A percentile compares a stretch with the other conserved stretches of the same genome.
Evolutionary conservation across 306 rosid species (phyloP).

Genomic region (Acacia melanoxylon): DNA sequence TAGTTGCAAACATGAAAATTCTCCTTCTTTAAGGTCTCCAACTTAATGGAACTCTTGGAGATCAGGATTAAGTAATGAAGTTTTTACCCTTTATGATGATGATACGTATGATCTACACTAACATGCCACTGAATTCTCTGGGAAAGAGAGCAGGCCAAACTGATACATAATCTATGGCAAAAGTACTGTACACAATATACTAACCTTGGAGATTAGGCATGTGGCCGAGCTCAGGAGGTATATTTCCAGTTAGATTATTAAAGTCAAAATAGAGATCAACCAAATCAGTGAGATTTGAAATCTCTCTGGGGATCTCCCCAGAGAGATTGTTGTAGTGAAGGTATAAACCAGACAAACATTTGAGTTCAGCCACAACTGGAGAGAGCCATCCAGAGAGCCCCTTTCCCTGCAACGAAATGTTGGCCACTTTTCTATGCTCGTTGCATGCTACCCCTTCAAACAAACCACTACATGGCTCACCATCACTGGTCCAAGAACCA

Average conservation of each 20-base stretch:
- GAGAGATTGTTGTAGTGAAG: constrained; percentile 81
- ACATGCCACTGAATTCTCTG: neutral
- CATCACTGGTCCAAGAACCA: constrained; percentile 72
- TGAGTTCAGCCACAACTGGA: constrained; percentile 71
- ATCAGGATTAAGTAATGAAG: neutral
- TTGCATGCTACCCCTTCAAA: constrained; percentile 84
- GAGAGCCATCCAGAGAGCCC: constrained; percentile 83
- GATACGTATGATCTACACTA: neutral
- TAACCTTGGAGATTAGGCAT: constrained; percentile 86
- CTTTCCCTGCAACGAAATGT: constrained; percentile 82
- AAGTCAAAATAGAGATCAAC: constrained; percentile 85
- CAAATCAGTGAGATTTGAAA: constrained; percentile 69
- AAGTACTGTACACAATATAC: constrained; percentile 3
- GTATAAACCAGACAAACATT: constrained; percentile 78
- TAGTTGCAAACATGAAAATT: neutral
- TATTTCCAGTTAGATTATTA: constrained; percentile 67
- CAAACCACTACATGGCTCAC: constrained; percentile 76
- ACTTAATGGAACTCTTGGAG: neutral
- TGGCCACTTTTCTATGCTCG: constrained; percentile 69
- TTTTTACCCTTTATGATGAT: neutral
- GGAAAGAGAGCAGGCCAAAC: neutral
- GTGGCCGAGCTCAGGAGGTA: constrained; percentile 64
- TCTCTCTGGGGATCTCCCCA: constrained; percentile 78
- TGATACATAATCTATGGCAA: neutral
- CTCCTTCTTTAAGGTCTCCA: neutral